These are phyloP conservation scores for Monilinia fructigena DNA, from an alignment of 2,329 filamentous ascomycete genomes.

Conservation along the genomic window DNA sequence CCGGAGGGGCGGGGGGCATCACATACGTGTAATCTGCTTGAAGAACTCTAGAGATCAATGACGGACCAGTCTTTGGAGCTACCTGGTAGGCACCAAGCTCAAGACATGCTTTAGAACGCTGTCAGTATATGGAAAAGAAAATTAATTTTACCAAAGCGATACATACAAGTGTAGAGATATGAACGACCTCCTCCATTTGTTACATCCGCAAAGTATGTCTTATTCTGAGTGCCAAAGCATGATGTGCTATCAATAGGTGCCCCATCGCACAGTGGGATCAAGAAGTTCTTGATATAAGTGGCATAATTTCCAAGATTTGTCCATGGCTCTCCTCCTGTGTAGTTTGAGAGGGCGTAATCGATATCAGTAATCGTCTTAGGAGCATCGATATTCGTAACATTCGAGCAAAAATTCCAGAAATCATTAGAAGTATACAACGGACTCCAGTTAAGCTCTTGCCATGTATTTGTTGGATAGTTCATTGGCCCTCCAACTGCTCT, in stretches of 20 bases:
- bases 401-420: slow-evolving; percentile 54
- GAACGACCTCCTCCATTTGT: slow-evolving; percentile 45
- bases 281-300: slow-evolving; percentile 49
- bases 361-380: slow-evolving; percentile 46
- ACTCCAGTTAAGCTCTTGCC: slow-evolving; percentile 55
- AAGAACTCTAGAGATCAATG: slow-evolving; percentile 49
- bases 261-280: slow-evolving; percentile 46
- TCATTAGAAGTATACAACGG: slow-evolving; percentile 45
- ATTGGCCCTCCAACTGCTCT: slow-evolving; percentile 45
- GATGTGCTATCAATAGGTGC: slow-evolving; percentile 45
- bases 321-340: slow-evolving; percentile 51
- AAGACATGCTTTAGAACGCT: slow-evolving; percentile 41
- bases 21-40: slow-evolving; percentile 51
- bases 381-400: slow-evolving; percentile 49
- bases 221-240: slow-evolving; percentile 46
- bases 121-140: not conserved
- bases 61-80: slow-evolving; percentile 46
- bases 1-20: too few species aligned
- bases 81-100: slow-evolving; percentile 52
- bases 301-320: slow-evolving; percentile 52
- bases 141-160: not conserved
- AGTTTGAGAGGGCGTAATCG: slow-evolving; percentile 49
- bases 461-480: slow-evolving; percentile 51
- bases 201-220: slow-evolving; percentile 46
- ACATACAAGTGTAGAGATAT: slow-evolving; percentile 49